Evolutionary conservation across 1,284 basidiomycete species (phyloP).

Genomic region (Sparassis latifolia): DNA sequence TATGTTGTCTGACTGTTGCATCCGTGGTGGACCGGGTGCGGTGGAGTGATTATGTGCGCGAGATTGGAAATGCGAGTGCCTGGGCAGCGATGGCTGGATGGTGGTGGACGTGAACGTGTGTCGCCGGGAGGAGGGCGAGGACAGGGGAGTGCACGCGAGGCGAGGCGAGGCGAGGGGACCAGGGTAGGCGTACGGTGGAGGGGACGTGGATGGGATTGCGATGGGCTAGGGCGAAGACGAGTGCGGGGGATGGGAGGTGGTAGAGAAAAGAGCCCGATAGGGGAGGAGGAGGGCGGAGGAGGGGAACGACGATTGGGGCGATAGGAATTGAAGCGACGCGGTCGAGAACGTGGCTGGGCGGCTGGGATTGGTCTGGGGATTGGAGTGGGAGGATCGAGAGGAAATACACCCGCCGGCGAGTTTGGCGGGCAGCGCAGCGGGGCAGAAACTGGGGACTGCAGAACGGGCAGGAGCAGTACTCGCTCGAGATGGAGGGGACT

Average conservation of each 20-base stretch:
- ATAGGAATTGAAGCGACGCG: not conserved
- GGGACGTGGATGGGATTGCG: not conserved
- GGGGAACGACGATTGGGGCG: not conserved
- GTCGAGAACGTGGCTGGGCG: not conserved
- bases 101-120: too few relatives aligned
- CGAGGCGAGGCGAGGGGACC: not conserved
- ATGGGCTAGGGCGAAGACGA: not conserved
- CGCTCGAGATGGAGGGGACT: not conserved
- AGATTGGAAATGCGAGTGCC: too few relatives aligned
- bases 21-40: too few relatives aligned
- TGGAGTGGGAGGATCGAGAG: not conserved
- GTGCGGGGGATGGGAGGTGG: not conserved
- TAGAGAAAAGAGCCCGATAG: not conserved
- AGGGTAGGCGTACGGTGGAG: not conserved
- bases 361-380: not conserved
- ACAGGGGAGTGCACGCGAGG: not conserved
- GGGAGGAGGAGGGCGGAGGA: not conserved
- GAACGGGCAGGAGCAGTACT: not conserved
- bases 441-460: not conserved
- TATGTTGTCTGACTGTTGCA: too few relatives aligned
- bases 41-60: too few relatives aligned
- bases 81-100: too few relatives aligned
- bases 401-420: too few relatives aligned
- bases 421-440: too few relatives aligned
- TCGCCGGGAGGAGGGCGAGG: not conserved